phyloP scores from a whole-genome alignment of 805 yeast species.

The Candida pseudoglaebosa region DNA sequence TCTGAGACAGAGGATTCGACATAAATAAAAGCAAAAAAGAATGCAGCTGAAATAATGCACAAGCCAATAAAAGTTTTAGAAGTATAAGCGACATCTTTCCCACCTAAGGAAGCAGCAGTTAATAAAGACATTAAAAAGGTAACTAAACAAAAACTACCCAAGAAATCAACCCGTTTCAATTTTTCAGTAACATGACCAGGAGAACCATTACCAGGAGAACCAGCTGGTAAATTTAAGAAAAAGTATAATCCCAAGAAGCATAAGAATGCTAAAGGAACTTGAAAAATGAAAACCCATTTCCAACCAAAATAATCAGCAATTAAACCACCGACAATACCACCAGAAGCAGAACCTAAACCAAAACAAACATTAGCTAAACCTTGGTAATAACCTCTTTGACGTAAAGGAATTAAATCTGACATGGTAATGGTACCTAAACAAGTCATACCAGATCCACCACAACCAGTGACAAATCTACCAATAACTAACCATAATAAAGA shows the following conservation, averaged over 20 bases:
- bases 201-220: conserved; percentile 54
- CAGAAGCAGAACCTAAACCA: conserved; percentile 60
- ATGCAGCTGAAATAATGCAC: conserved; percentile 26
- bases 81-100: conserved; percentile 48
- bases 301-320: conserved; percentile 55
- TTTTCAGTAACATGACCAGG: conserved; percentile 41
- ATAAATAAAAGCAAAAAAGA: conserved; percentile 42
- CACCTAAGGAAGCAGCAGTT: conserved; percentile 65
- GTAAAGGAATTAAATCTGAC: conserved; percentile 70
- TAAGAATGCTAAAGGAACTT: conserved; percentile 40
- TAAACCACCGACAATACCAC: conserved; percentile 49
- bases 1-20: conserved; percentile 49
- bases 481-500: conserved; percentile 45
- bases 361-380: conserved; percentile 76
- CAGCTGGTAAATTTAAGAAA: conserved; percentile 46
- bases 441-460: conserved; percentile 89
- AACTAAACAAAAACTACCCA: conserved; percentile 62
- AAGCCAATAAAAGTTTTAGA: conserved; percentile 37
- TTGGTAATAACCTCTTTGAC: conserved; percentile 78
- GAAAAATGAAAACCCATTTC: conserved; percentile 37
- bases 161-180: conserved; percentile 58
- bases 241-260: conserved; percentile 35
- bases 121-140: conserved; percentile 53
- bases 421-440: conserved; percentile 71
- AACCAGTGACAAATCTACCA: conserved; percentile 73